These are phyloP conservation scores for Penicillium vulpinum DNA, from an alignment of 2,329 filamentous ascomycete species.

Conservation along the genomic window DNA sequence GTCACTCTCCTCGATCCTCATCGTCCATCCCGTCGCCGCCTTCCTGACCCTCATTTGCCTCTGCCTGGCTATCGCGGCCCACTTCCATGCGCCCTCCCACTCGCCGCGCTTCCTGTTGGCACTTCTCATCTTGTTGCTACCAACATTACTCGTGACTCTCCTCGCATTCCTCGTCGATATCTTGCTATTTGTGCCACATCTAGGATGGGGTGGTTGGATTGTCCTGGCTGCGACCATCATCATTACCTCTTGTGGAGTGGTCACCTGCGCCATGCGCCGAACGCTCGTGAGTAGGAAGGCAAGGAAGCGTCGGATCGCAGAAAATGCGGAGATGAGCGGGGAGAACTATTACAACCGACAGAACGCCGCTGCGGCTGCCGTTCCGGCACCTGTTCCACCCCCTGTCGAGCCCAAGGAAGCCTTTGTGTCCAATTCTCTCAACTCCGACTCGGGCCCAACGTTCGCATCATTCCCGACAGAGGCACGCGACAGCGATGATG, in stretches of 20 bases:
- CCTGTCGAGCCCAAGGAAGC: slow-evolving; percentile 57
- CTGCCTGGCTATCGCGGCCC: slow-evolving; percentile 73
- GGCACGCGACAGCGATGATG: slow-evolving; percentile 41
- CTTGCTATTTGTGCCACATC: slow-evolving; percentile 87
- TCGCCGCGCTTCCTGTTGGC: slow-evolving; percentile 84
- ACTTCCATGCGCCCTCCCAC: slow-evolving; percentile 84
- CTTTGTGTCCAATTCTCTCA: slow-evolving; percentile 57
- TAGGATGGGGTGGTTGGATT: slow-evolving; percentile 92
- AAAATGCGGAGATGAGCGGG: slow-evolving; percentile 96
- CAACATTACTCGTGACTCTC: slow-evolving; percentile 79
- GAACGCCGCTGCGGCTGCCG: slow-evolving; percentile 37
- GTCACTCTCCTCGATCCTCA: slow-evolving; percentile 80
- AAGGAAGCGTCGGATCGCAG: slow-evolving; percentile 84
- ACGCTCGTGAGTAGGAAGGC: slow-evolving; percentile 89
- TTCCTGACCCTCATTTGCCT: slow-evolving; percentile 83
- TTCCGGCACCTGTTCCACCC: slow-evolving; percentile 22
- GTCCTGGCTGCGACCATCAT: slow-evolving; percentile 86
- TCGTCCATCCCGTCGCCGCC: slow-evolving; percentile 89
- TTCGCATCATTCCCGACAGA: slow-evolving; percentile 47
- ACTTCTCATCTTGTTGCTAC: slow-evolving; percentile 80
- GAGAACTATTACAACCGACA: slow-evolving; percentile 81
- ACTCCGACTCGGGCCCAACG: slow-evolving; percentile 50
- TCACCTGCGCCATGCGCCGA: slow-evolving; percentile 92
- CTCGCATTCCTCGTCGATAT: slow-evolving; percentile 92
- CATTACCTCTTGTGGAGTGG: slow-evolving; percentile 75